Evolutionary conservation across 1,139 yeast genomes (phyloP).

Genomic region (Hemisphaericaspora xylofermentans): DNA sequence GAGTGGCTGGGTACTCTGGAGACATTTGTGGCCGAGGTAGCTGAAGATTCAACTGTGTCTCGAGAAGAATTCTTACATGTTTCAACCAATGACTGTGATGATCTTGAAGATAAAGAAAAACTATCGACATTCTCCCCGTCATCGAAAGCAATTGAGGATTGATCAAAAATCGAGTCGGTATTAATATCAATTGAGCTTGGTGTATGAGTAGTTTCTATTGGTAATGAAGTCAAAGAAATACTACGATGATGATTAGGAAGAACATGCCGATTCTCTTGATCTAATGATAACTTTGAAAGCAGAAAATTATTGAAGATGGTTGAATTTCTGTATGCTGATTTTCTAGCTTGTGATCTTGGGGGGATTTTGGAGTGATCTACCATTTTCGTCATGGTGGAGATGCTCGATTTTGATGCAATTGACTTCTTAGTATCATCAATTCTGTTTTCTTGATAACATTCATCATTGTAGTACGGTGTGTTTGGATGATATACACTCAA

Average conservation of each 20-base stretch:
- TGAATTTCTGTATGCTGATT: constrained; percentile 7
- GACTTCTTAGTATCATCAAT: constrained; percentile 8
- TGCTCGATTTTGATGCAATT: constrained; percentile 24
- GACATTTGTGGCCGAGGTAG: not conserved
- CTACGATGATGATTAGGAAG: not conserved
- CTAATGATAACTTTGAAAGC: constrained; percentile 1
- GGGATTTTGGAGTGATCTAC: not conserved
- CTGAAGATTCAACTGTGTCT: not conserved
- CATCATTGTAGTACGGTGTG: constrained; percentile 10
- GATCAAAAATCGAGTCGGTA: constrained; percentile 23
- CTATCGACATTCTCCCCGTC: constrained; percentile 18
- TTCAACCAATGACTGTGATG: not conserved
- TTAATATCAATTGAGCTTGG: constrained; percentile 2
- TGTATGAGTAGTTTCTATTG: not conserved
- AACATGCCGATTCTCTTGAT: not conserved
- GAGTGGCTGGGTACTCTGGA: constrained; percentile 23
- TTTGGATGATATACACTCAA: constrained; percentile 12
- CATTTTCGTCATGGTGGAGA: constrained; percentile 18
- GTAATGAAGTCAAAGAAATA: not conserved
- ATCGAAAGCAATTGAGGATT: constrained; percentile 21
- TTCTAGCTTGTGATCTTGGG: not conserved
- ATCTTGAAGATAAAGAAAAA: constrained; percentile 7
- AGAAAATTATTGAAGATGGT: constrained; percentile 6
- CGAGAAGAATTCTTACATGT: not conserved
- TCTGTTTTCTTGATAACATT: constrained; percentile 17